Conservation (phyloP, 768 basidiomycete genomes). For the Crepidotus variabilis region DNA sequence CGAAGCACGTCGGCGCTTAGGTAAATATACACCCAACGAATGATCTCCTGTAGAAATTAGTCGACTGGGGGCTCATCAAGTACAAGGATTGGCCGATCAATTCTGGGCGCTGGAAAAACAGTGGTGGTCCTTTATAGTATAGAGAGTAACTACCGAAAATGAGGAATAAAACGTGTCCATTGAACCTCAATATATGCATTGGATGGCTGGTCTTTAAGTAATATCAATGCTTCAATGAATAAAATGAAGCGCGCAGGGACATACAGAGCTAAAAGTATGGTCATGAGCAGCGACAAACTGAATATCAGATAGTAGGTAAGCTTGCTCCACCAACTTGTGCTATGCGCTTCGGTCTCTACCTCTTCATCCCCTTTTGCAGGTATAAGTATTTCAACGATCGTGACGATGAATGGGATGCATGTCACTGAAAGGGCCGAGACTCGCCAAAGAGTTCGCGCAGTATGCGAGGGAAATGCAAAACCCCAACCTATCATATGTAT, state of each 20-base stretch:
- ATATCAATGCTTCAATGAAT: slow-evolving; percentile 3
- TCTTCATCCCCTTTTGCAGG: neutral
- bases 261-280: slow-evolving; percentile 2
- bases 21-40: too few relatives aligned
- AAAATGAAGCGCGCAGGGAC: slow-evolving; percentile 2
- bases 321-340: neutral
- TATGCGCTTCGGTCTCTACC: too few relatives aligned
- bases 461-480: neutral
- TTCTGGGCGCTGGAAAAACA: too few relatives aligned
- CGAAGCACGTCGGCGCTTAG: too few relatives aligned
- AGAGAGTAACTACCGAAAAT: too few relatives aligned
- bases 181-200: neutral
- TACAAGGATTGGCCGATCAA: too few relatives aligned
- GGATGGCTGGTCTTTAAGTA: slow-evolving; percentile 2
- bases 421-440: neutral
- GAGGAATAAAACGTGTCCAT: slow-evolving; percentile 5
- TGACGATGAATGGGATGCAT: neutral
- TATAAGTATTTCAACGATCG: neutral
- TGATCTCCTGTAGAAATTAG: too few relatives aligned
- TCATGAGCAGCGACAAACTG: neutral
- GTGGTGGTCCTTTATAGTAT: too few relatives aligned
- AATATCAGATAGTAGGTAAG: neutral
- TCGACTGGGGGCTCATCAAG: too few relatives aligned
- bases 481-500: neutral
- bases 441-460: neutral